phyloP scores from a whole-genome alignment of 768 basidiomycete genomes.

The Leccinum aurantiacum region DNA sequence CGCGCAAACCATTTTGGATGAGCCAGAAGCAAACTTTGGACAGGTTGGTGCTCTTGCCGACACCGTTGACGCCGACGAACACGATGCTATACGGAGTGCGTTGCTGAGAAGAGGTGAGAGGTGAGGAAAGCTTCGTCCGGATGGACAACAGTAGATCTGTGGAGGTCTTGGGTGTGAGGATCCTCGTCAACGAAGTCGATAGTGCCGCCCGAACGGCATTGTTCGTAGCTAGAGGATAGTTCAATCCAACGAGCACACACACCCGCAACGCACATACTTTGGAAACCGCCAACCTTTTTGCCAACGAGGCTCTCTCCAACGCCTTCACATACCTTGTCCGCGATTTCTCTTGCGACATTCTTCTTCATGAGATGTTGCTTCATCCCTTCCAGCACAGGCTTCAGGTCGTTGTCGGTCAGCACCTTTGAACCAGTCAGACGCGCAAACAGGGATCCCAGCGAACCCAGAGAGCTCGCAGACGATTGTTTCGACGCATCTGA shows the following conservation, averaged over 20 bases:
- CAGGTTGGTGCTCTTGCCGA: conserved; percentile 97
- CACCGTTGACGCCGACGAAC: conserved; percentile 98
- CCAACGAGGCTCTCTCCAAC: conserved; percentile 91
- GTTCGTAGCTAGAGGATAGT: conserved; percentile 61
- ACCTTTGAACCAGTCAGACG: conserved; percentile 84
- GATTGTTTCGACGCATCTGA: conserved; percentile 38
- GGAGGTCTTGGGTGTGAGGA: conserved; percentile 94
- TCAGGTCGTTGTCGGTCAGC: conserved; percentile 78
- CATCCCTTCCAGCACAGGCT: conserved; percentile 90
- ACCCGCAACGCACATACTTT: conserved; percentile 53
- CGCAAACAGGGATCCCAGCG: conserved; percentile 78
- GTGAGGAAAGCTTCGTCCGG: conserved; percentile 78
- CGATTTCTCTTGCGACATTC: conserved; percentile 95
- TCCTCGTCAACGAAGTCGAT: conserved; percentile 84
- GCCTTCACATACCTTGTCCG: conserved; percentile 91
- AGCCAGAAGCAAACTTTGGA: conserved; percentile 99
- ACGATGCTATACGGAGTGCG: conserved; percentile 89
- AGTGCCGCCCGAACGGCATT: conserved; percentile 82
- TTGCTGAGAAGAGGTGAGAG: conserved; percentile 71
- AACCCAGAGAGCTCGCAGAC: conserved; percentile 51
- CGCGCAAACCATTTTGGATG: conserved; percentile 89
- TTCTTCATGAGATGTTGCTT: conserved; percentile 98
- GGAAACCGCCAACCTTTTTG: conserved; percentile 87
- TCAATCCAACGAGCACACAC: conserved; percentile 2
- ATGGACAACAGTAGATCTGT: conserved; percentile 96